Conservation (phyloP, 106 monocot species). For the Dendrobium catenatum region DNA sequence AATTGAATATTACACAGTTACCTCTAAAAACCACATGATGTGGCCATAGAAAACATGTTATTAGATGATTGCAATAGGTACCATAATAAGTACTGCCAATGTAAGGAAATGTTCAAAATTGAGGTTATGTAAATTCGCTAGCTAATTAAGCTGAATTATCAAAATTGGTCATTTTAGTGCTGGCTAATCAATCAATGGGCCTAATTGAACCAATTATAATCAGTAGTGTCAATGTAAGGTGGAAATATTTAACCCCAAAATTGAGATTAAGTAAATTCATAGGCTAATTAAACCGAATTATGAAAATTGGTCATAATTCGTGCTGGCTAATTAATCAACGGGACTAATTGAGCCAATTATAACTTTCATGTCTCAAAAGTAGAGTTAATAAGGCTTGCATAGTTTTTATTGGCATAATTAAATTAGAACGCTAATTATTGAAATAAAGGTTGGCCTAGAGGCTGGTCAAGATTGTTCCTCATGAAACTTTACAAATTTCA, state of each 20-base stretch:
- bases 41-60: background rate
- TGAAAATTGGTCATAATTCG: background rate
- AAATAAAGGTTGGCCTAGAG: no score
- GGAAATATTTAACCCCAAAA: background rate
- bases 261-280: background rate
- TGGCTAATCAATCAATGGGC: background rate
- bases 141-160: background rate
- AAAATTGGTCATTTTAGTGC: background rate
- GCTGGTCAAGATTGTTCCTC: no score
- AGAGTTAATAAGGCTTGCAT: background rate
- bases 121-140: background rate
- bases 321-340: background rate
- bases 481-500: no score
- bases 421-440: no score
- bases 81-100: background rate
- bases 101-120: background rate
- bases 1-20: background rate
- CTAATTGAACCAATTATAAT: background rate
- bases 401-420: background rate
- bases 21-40: background rate
- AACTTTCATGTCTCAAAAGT: background rate
- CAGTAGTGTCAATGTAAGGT: background rate
- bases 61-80: background rate
- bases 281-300: background rate
- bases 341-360: background rate